Evolutionary conservation across 495 filamentous ascomycete species (phyloP).

Genomic region (Aspergillus ellipticus): DNA sequence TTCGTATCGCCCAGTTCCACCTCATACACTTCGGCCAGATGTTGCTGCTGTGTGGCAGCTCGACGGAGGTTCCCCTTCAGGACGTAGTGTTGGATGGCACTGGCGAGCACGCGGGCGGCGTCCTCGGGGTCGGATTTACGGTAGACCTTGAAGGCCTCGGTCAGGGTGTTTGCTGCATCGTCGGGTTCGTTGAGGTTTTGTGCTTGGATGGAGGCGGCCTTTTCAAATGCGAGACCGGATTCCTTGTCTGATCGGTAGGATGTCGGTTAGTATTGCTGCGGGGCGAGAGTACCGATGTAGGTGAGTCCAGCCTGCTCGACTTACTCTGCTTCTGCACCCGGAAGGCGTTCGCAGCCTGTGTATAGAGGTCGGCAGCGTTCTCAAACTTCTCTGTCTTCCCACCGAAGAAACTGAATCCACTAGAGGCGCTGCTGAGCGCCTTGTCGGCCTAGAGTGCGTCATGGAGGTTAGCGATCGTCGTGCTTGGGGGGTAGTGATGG

Average conservation of each 20-base stretch:
- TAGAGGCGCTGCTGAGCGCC: slow-evolving; percentile 60
- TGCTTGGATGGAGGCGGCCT: slow-evolving; percentile 69
- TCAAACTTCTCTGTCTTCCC: slow-evolving; percentile 79
- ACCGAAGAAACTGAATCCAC: slow-evolving; percentile 75
- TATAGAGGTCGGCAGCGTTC: slow-evolving; percentile 75
- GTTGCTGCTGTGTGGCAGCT: slow-evolving; percentile 83
- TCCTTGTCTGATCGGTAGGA: slow-evolving; percentile 56
- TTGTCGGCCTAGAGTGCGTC: slow-evolving; percentile 66
- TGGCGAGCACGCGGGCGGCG: slow-evolving; percentile 68
- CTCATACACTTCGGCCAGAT: slow-evolving; percentile 79
- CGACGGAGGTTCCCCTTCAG: slow-evolving; percentile 81
- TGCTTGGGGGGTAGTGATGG: slow-evolving; percentile 16
- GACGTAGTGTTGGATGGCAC: slow-evolving; percentile 76
- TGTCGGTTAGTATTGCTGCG: neutral
- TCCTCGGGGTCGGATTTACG: slow-evolving; percentile 74
- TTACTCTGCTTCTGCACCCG: slow-evolving; percentile 66
- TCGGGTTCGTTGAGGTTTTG: slow-evolving; percentile 80
- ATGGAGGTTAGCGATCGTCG: slow-evolving; percentile 32
- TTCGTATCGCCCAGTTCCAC: slow-evolving; percentile 71
- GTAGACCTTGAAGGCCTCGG: slow-evolving; percentile 82
- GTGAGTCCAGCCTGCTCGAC: slow-evolving; percentile 12
- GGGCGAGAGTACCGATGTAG: neutral
- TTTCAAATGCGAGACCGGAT: slow-evolving; percentile 76
- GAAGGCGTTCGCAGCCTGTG: slow-evolving; percentile 79
- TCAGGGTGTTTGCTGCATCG: slow-evolving; percentile 77